phyloP scores from a whole-genome alignment of 805 yeast genomes.

The Yamadazyma olivae region DNA sequence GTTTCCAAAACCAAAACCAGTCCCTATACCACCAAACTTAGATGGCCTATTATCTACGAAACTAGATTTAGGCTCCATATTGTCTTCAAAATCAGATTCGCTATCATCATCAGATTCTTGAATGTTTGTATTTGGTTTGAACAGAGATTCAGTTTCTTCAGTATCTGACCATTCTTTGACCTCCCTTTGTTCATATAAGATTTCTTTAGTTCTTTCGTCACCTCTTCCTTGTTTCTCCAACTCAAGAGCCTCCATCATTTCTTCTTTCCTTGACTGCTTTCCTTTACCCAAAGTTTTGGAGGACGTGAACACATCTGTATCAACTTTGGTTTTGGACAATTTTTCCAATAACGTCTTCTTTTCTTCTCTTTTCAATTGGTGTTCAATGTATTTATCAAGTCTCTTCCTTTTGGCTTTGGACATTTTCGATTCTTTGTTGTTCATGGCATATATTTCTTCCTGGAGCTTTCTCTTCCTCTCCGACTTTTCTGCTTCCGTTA shows the following conservation, averaged over 20 bases:
- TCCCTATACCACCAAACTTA: slow-evolving; percentile 56
- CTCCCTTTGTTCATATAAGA: slow-evolving; percentile 68
- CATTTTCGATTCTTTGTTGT: slow-evolving; percentile 58
- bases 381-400: slow-evolving; percentile 88
- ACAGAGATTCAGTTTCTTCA: neutral
- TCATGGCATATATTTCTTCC: slow-evolving; percentile 54
- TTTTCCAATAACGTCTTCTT: slow-evolving; percentile 73
- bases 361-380: slow-evolving; percentile 85
- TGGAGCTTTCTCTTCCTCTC: slow-evolving; percentile 64
- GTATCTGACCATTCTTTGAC: slow-evolving; percentile 53
- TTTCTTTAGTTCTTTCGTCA: slow-evolving; percentile 55
- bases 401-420: slow-evolving; percentile 72
- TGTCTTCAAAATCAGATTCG: slow-evolving; percentile 23
- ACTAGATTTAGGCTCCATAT: slow-evolving; percentile 12
- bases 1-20: slow-evolving; percentile 68
- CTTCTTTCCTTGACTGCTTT: slow-evolving; percentile 62
- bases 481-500: slow-evolving; percentile 60
- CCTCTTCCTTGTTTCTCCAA: slow-evolving; percentile 72
- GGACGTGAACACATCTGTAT: slow-evolving; percentile 65
- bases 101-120: slow-evolving; percentile 13
- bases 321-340: slow-evolving; percentile 64
- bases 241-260: slow-evolving; percentile 69
- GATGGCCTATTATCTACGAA: slow-evolving; percentile 74
- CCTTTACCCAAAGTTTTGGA: slow-evolving; percentile 80
- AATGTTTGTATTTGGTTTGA: slow-evolving; percentile 12